phyloP scores from a whole-genome alignment of 164 flowering plant genomes.

The Magnolia changhungtana region DNA sequence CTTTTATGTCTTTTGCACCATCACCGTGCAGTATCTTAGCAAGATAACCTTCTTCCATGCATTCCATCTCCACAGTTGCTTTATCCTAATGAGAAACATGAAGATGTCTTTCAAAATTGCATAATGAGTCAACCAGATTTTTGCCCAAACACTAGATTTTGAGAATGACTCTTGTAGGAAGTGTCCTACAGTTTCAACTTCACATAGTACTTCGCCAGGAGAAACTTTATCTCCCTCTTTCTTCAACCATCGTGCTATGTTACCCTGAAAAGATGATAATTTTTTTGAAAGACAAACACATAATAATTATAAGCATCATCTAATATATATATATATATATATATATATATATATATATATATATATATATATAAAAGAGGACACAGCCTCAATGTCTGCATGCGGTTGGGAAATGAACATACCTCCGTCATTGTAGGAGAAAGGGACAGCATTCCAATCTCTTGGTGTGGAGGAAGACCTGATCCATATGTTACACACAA shows the following conservation, averaged over 20 bases:
- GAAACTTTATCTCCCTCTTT: conserved; percentile 90
- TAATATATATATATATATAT: too few relatives aligned
- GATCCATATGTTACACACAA: conserved; percentile 18
- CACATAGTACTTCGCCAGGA: conserved; percentile 97
- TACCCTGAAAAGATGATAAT: conserved; percentile 53
- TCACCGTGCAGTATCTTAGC: conserved; percentile 86
- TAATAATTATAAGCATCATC: neutral
- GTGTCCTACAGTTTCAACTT: conserved; percentile 88
- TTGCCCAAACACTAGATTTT: neutral
- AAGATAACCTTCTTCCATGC: conserved; percentile 98
- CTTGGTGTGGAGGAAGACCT: conserved; percentile 95
- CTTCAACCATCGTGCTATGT: conserved; percentile 94
- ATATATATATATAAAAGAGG: neutral
- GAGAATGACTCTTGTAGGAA: conserved; percentile 1
- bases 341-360: too few relatives aligned
- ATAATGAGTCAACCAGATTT: neutral
- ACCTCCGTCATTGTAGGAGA: conserved; percentile 99
- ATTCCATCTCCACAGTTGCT: conserved; percentile 99
- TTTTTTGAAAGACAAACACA: neutral
- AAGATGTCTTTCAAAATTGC: neutral
- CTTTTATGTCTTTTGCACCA: conserved; percentile 86
- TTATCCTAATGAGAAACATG: conserved; percentile 54
- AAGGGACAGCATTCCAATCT: conserved; percentile 98
- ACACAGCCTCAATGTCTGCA: neutral
- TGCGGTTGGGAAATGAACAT: conserved; percentile 2